Evolutionary conservation across 805 yeast genomes (phyloP).

Genomic region (Hanseniaspora guilliermondii): DNA sequence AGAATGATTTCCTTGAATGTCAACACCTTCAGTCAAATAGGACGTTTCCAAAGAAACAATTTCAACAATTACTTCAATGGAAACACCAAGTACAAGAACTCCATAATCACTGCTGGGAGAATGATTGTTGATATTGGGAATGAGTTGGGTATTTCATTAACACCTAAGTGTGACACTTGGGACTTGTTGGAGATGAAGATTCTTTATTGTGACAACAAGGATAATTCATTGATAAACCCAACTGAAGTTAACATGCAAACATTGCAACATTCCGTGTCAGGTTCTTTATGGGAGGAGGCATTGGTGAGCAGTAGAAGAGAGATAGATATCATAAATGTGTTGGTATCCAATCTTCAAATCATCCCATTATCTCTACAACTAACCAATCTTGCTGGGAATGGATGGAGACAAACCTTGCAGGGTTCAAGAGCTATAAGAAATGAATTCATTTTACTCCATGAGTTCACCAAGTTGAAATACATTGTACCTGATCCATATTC

Average conservation of each 20-base stretch:
- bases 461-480: slow-evolving; percentile 65
- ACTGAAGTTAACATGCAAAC: slow-evolving; percentile 64
- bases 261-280: slow-evolving; percentile 53
- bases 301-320: slow-evolving; percentile 54
- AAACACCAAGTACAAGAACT: slow-evolving; percentile 40
- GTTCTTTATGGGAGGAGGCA: slow-evolving; percentile 54
- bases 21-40: slow-evolving; percentile 68
- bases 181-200: slow-evolving; percentile 83
- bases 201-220: slow-evolving; percentile 55
- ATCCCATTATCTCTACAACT: slow-evolving; percentile 80
- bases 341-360: slow-evolving; percentile 74
- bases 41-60: slow-evolving; percentile 61
- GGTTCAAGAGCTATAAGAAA: slow-evolving; percentile 96
- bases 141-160: slow-evolving; percentile 86
- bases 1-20: slow-evolving; percentile 65
- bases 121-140: slow-evolving; percentile 85
- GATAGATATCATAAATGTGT: slow-evolving; percentile 58
- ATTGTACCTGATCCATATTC: slow-evolving; percentile 80
- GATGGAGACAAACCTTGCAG: slow-evolving; percentile 87
- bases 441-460: slow-evolving; percentile 84
- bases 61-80: slow-evolving; percentile 70
- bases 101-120: slow-evolving; percentile 73
- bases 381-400: slow-evolving; percentile 90
- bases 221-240: slow-evolving; percentile 26
- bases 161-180: slow-evolving; percentile 89